Evolutionary conservation across 306 rosid genomes (phyloP).

Genomic region (Castanea sativa): DNA sequence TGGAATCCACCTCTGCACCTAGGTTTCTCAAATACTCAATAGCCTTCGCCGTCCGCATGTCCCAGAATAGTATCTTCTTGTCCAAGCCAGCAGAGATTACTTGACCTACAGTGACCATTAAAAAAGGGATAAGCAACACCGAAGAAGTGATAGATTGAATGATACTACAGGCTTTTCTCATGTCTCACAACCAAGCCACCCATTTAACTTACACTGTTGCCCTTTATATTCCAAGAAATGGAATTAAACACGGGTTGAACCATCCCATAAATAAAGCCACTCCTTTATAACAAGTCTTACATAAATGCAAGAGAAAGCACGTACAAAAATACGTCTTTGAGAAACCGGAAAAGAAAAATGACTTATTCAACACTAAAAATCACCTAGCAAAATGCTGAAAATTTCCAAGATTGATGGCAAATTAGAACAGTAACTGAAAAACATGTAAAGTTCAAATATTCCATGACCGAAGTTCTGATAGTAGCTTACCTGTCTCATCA

Average conservation of each 20-base stretch:
- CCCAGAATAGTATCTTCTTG: constrained; percentile 65
- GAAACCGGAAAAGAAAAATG: neutral
- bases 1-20: constrained; percentile 60
- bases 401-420: neutral
- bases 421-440: constrained; percentile 18
- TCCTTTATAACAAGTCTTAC: neutral
- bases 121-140: neutral
- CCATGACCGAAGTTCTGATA: neutral
- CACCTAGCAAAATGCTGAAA: neutral
- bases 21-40: constrained; percentile 31
- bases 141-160: neutral
- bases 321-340: neutral
- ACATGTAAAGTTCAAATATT: constrained; percentile 27
- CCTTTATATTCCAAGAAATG: neutral
- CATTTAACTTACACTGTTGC: neutral
- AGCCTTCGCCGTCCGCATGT: constrained; percentile 46
- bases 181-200: neutral
- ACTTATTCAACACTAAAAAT: neutral
- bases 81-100: constrained; percentile 76
- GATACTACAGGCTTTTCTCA: neutral
- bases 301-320: neutral
- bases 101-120: constrained; percentile 47
- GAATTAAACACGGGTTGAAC: neutral
- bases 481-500: constrained; percentile 62
- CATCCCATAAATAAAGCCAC: neutral